Base-by-base conservation (phyloP, 768 basidiomycete species). In the Mycena venus region DNA sequence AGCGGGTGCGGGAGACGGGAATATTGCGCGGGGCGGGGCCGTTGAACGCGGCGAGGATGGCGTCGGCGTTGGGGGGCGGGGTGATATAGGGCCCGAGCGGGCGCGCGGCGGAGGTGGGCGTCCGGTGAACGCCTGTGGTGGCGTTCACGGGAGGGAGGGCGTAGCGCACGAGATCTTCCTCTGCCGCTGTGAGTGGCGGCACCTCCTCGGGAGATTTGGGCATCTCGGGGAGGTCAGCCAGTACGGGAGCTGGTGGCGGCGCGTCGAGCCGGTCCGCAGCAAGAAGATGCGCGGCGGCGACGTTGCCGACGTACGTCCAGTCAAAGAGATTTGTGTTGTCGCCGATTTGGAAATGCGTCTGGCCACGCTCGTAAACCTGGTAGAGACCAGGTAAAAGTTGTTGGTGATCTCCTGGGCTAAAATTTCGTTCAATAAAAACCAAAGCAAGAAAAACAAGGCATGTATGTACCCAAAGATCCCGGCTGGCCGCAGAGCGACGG, bases 291-390 rank as follows among this genome's bases (percentile, higher is more conserved):
- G 97, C 97, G 78, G 94, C 91, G 1, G 97, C 98, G 73, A 98
- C 93, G 82, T 99, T 99, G 66, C 92, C 96, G 78, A 99, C 96
- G 80, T 99, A 99, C 7, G 97, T 98, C 91, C 94, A 97, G 83
- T 99, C 98, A 79, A 95, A 96, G 4, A 99, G 84, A 82, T 99
- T 99, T 75, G 90, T 92, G 84, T 99, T 98, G 84, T 94, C 88
- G 42, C 98, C 98, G 76, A 99, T 92, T 83, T 99, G 97, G 88
- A 96, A 95, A 77, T 95, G 92, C 0, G 96, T 96, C 82, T 98
- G 94, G 21, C 92, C 91, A 53, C 91, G 89, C 79, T 94, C 88
- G 82, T 95, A 94, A 4, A 93, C 96, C 70, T 93, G 85, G 81
- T 91, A 92, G 40, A 98, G 85, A n/a, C 95, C 95, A 1, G 88